A percentile compares a stretch with the other conserved stretches of the same genome.
phyloP scores from a whole-genome alignment of 345 rosid genomes.

The Populus deltoides region DNA sequence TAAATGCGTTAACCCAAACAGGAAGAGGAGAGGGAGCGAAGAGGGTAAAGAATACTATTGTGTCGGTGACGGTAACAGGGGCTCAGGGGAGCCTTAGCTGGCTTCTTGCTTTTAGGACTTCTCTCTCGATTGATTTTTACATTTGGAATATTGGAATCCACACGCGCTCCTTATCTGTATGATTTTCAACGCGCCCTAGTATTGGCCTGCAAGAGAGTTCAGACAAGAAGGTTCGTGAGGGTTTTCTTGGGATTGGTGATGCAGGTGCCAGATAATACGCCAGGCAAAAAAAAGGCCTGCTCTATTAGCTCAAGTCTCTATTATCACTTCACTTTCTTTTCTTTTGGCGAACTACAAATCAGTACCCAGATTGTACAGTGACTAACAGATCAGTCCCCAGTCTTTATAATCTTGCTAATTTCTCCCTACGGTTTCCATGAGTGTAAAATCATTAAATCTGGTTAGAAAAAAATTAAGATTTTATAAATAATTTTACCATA shows the following conservation, averaged over 20 bases:
- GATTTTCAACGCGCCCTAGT: neutral
- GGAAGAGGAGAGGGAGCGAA: neutral
- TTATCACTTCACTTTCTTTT: neutral
- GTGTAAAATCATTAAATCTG: neutral
- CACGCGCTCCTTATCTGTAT: neutral
- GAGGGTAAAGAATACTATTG: neutral
- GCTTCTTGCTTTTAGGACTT: neutral
- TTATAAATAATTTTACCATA: no score
- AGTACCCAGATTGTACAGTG: neutral
- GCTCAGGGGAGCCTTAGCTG: neutral
- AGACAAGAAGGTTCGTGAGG: neutral
- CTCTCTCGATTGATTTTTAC: neutral
- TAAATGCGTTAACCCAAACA: neutral
- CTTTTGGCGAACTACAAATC: neutral
- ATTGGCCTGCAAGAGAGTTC: neutral
- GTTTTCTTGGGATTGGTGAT: neutral
- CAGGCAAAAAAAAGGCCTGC: neutral
- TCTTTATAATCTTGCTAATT: neutral
- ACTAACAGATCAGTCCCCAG: rapidly evolving
- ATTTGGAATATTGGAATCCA: neutral
- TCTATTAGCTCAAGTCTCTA: neutral
- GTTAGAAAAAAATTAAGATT: neutral
- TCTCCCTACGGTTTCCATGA: neutral
- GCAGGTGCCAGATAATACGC: neutral
- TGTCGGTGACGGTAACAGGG: constrained; percentile 17